Percentiles rank a stretch among this genome's conserved stretches.
phyloP scores from a whole-genome alignment of 768 basidiomycete genomes.

The Hortiboletus campestris region DNA sequence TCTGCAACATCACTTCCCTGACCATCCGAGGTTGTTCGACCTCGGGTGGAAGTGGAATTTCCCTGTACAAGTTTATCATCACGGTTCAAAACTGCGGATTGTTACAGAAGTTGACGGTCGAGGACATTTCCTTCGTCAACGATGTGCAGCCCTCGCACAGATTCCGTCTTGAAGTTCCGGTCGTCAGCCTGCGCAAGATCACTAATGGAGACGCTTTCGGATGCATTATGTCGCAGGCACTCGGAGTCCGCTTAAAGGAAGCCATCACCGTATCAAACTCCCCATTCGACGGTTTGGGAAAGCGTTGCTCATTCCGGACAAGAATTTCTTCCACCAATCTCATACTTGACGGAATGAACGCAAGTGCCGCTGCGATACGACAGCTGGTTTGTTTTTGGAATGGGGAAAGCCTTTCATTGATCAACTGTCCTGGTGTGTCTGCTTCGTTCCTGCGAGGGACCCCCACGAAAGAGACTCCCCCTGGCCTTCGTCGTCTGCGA shows the following conservation, averaged over 20 bases:
- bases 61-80: slow-evolving; percentile 1
- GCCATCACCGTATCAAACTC: neutral
- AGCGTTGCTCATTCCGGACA: neutral
- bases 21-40: neutral
- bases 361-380: neutral
- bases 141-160: neutral
- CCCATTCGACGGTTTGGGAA: slow-evolving; percentile 2
- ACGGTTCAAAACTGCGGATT: neutral
- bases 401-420: slow-evolving; percentile 3
- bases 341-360: neutral
- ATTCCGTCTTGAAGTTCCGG: slow-evolving; percentile 4
- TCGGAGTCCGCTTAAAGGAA: slow-evolving; percentile 6
- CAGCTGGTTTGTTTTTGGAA: slow-evolving; percentile 6
- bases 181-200: neutral
- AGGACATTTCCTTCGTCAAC: slow-evolving; percentile 5
- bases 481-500: slow-evolving; percentile 1
- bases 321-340: slow-evolving; percentile 1
- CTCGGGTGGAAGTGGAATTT: neutral
- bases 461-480: neutral
- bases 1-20: slow-evolving; percentile 1
- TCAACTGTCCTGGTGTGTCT: slow-evolving; percentile 3
- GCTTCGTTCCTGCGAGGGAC: slow-evolving; percentile 2
- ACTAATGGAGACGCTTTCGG: neutral
- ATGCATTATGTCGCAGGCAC: neutral
- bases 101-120: slow-evolving; percentile 2